Conservation (phyloP, 805 yeast genomes). For the Saccharomycopsis sp. region DNA sequence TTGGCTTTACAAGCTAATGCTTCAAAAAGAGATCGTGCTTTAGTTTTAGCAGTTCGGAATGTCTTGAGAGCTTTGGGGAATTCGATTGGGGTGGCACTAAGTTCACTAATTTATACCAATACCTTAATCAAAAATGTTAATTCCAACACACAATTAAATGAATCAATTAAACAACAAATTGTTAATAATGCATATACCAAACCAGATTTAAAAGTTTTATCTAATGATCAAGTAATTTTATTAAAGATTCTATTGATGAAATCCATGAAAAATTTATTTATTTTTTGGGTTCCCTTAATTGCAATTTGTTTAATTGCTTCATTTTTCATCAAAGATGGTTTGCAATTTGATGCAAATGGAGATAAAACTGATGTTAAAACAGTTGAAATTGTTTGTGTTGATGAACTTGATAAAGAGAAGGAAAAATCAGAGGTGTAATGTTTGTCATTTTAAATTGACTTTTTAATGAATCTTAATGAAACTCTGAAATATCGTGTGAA, state of each 20-base stretch:
- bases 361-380: too few relatives aligned
- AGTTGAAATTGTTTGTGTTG: too few relatives aligned
- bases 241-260: slow-evolving; percentile 5
- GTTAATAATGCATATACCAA: slow-evolving; percentile 8
- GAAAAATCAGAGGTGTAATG: too few relatives aligned
- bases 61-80: slow-evolving; percentile 51
- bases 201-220: not conserved
- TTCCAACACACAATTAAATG: slow-evolving; percentile 1
- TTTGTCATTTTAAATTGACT: too few relatives aligned
- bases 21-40: slow-evolving; percentile 42
- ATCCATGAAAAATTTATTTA: slow-evolving; percentile 5
- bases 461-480: too few relatives aligned
- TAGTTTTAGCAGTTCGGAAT: slow-evolving; percentile 46
- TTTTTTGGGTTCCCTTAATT: slow-evolving; percentile 8
- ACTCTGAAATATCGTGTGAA: too few relatives aligned
- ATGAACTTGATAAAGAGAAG: too few relatives aligned
- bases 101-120: slow-evolving; percentile 29
- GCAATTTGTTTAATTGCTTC: slow-evolving; percentile 1
- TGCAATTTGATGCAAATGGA: too few relatives aligned
- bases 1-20: slow-evolving; percentile 47
- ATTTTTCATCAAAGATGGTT: not conserved
- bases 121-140: slow-evolving; percentile 20
- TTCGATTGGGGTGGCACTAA: slow-evolving; percentile 45
- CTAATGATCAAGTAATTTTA: not conserved
- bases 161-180: not conserved